Evolutionary conservation across 139 green algal genomes (phyloP), one percentile per base, ranked within the genome.

Genomic region (Chlamydomonas eustigma): DNA sequence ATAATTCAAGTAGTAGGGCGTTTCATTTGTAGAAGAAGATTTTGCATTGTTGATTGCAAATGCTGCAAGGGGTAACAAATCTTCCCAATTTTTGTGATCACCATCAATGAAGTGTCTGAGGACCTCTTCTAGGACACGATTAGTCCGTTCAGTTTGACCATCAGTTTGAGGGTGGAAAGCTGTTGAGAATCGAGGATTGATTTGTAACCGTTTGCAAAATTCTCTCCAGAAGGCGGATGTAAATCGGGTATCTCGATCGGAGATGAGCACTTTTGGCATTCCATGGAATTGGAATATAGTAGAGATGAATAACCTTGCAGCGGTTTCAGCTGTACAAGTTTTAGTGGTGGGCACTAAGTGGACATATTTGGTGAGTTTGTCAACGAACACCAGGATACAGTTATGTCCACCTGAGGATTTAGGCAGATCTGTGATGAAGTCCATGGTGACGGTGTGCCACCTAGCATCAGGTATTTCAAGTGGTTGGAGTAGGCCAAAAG

Each of bases 361-460:
- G 0, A 82, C 64, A 64, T 84, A 75, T 68, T 92, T 92, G 36
- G 52, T 85, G 2, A 87, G 39, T 4, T 83, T 76, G 37, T 93
- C 89, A 2, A 92, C 81, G 73, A 91, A 83, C 0, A 86, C 80
- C 1, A 85, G 25, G 30, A 92, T 84, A 28, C 68, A 50, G 72
- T 88, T 77, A 32, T 84, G 68, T 2, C 37, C 64, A 25, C 3
- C 1, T 0, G 24, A 18, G 12, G 80, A 89, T 1, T 22, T 37
- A 2, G 84, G 84, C 32, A 92, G 71, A 31, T 81, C 69, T 22
- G 77, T 86, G 30, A 91, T 87, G 3, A 93, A 80, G 71, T 92
- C 88, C 64, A 89, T 81, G 30, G 71, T 84, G 0, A 91, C 65
- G 22, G 71, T 39, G 65, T 83, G 51, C 82, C 84, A 93, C 1